Conservation (phyloP, 441 rosid genomes). For the Manihot esculenta region DNA sequence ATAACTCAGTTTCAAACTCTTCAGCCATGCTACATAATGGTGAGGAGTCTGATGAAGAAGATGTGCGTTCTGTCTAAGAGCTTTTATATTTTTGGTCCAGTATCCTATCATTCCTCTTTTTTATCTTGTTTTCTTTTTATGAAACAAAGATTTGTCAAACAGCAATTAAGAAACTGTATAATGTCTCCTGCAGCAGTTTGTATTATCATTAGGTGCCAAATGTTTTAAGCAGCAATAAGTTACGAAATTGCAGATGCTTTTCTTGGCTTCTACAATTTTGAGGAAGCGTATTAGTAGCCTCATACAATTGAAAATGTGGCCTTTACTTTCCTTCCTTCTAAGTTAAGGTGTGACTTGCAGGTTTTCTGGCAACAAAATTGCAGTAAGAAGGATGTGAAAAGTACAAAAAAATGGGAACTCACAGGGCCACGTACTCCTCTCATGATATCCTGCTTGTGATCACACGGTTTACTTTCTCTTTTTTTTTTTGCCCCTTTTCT, state of each 20-base stretch:
- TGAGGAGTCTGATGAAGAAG: slow-evolving; percentile 52
- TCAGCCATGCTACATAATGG: slow-evolving; percentile 27
- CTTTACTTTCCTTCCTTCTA: not conserved
- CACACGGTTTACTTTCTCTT: not conserved
- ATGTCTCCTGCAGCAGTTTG: slow-evolving; percentile 8
- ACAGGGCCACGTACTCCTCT: not conserved
- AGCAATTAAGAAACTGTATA: slow-evolving; percentile 16
- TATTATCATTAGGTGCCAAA: not conserved
- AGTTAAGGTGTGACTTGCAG: too few species aligned
- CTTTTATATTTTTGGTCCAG: not conserved
- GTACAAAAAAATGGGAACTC: not conserved
- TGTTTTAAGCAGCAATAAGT: not conserved
- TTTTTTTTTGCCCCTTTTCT: not conserved
- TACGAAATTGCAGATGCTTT: not conserved
- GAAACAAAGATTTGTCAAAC: not conserved
- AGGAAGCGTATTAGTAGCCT: not conserved
- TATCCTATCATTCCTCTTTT: not conserved
- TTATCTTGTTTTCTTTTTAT: not conserved
- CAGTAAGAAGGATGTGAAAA: not conserved
- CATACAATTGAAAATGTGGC: too few species aligned
- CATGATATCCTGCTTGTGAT: not conserved
- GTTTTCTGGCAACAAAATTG: not conserved
- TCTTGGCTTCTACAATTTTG: slow-evolving; percentile 1
- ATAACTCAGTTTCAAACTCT: slow-evolving; percentile 64
- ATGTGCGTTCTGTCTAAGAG: slow-evolving; percentile 31